Evolutionary conservation across 495 filamentous ascomycete genomes (phyloP).

Genomic region (Immersiella caudata): DNA sequence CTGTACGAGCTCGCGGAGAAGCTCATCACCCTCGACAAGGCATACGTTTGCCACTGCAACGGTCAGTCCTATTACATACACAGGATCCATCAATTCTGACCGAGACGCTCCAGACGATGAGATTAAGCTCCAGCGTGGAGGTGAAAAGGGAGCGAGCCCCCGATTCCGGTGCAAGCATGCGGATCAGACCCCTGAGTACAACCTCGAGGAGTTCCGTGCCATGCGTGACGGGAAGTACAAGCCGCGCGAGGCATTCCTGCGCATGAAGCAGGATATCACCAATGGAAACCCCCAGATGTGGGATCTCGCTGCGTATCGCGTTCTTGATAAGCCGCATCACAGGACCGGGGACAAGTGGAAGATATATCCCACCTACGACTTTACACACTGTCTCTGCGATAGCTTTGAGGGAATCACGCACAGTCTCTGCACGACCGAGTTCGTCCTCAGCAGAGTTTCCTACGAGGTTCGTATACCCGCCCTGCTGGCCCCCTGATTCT

Average conservation of each 20-base stretch:
- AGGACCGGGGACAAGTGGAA: conserved; percentile 75
- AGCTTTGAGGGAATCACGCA: conserved; percentile 87
- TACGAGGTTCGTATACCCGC: conserved; percentile 47
- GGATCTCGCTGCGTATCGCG: conserved; percentile 79
- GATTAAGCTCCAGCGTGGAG: conserved; percentile 83
- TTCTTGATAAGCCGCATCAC: conserved; percentile 70
- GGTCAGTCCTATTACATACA: conserved; percentile 17
- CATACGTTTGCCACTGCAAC: conserved; percentile 66
- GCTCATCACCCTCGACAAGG: conserved; percentile 72
- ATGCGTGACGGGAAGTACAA: conserved; percentile 93
- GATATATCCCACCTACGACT: conserved; percentile 91
- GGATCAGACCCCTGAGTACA: conserved; percentile 71
- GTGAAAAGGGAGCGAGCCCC: conserved; percentile 64
- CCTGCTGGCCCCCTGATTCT: conserved; percentile 46
- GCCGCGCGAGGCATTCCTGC: conserved; percentile 81
- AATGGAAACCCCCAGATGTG: conserved; percentile 71
- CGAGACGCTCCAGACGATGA: conserved; percentile 52
- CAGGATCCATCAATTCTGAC: background rate
- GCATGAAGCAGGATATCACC: conserved; percentile 81
- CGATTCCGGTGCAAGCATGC: conserved; percentile 82
- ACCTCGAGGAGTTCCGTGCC: conserved; percentile 77
- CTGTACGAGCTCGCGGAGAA: conserved; percentile 89
- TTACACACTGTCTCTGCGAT: conserved; percentile 88
- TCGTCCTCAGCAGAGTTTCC: conserved; percentile 70
- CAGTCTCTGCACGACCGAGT: conserved; percentile 87